Percentiles rank a stretch among this genome's conserved stretches.
These are phyloP conservation scores for Coprinopsis strossmayeri DNA, from an alignment of 768 basidiomycete genomes.

Conservation along the genomic window DNA sequence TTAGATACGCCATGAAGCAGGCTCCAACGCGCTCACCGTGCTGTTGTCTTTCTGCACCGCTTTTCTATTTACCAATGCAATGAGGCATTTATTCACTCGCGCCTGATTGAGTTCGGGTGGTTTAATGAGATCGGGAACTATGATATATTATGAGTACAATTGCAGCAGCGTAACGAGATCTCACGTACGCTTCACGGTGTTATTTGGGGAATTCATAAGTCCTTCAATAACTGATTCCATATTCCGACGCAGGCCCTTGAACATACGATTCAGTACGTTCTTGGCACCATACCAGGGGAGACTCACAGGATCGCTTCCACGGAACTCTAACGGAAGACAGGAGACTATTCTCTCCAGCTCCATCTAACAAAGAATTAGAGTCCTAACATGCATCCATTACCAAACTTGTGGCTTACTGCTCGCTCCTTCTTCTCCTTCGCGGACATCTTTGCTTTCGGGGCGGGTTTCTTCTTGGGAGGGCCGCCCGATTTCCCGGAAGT, in stretches of 20 bases:
- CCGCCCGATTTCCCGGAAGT: conserved; percentile 29
- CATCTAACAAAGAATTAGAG: conserved; percentile 28
- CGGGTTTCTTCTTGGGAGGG: conserved; percentile 43
- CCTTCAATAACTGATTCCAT: conserved; percentile 78
- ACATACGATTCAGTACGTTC: not conserved
- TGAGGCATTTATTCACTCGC: conserved; percentile 88
- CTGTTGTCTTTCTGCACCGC: conserved; percentile 70
- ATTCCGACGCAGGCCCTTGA: conserved; percentile 62
- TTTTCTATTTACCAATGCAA: conserved; percentile 85
- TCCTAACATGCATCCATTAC: not conserved
- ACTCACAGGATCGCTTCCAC: conserved; percentile 80
- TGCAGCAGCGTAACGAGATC: not conserved
- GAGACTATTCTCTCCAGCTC: conserved; percentile 67
- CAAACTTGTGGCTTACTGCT: conserved; percentile 39
- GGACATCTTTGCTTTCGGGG: conserved; percentile 57
- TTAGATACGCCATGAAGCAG: not conserved
- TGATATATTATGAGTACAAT: not conserved
- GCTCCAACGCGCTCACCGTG: conserved; percentile 29
- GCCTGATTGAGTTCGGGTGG: conserved; percentile 85
- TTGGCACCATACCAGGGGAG: not conserved
- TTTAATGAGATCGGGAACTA: conserved; percentile 72
- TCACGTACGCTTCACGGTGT: conserved; percentile 59
- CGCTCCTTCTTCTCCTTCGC: conserved; percentile 83
- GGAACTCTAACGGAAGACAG: conserved; percentile 81
- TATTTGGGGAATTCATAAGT: conserved; percentile 57